A percentile compares a stretch with the other conserved stretches of the same genome.
These are phyloP conservation scores for Lolium multiflorum DNA, from an alignment of 176 grass and related monocot species.

Conservation along the genomic window DNA sequence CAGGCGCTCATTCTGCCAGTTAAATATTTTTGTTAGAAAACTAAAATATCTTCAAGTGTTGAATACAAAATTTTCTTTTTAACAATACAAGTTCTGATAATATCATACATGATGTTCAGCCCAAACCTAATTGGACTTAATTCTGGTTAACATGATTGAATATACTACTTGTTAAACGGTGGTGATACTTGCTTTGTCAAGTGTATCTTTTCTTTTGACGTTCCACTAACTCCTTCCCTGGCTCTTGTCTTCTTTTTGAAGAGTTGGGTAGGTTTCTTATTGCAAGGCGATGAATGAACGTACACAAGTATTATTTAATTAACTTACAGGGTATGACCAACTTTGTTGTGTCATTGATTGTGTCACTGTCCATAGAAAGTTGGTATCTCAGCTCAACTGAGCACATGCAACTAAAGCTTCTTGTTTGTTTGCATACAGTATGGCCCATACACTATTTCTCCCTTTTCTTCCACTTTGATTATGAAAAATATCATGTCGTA, in stretches of 20 bases:
- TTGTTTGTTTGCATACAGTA: conserved; percentile 40
- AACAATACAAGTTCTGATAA: neutral
- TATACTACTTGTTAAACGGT: neutral
- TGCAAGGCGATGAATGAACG: neutral
- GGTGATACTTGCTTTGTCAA: conserved; percentile 3
- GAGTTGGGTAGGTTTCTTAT: conserved; percentile 2
- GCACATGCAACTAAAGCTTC: conserved; percentile 41
- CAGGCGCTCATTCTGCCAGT: conserved; percentile 83
- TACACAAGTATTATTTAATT: conserved; percentile 14
- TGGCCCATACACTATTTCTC: conserved; percentile 3
- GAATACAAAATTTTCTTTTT: neutral
- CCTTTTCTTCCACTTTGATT: conserved; percentile 32
- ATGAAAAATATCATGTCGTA: conserved; percentile 7
- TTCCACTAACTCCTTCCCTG: neutral
- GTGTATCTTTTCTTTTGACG: conserved; percentile 1
- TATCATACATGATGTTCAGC: neutral
- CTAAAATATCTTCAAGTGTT: conserved; percentile 28
- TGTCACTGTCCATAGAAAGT: conserved; percentile 14
- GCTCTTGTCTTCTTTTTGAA: neutral
- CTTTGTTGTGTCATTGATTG: neutral
- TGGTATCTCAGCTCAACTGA: conserved; percentile 39
- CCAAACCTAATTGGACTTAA: neutral
- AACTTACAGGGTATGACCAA: neutral
- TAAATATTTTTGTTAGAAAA: conserved; percentile 21
- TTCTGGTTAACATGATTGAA: neutral